phyloP scores from a whole-genome alignment of 208 protist genomes.

The Leishmania aethiopica region DNA sequence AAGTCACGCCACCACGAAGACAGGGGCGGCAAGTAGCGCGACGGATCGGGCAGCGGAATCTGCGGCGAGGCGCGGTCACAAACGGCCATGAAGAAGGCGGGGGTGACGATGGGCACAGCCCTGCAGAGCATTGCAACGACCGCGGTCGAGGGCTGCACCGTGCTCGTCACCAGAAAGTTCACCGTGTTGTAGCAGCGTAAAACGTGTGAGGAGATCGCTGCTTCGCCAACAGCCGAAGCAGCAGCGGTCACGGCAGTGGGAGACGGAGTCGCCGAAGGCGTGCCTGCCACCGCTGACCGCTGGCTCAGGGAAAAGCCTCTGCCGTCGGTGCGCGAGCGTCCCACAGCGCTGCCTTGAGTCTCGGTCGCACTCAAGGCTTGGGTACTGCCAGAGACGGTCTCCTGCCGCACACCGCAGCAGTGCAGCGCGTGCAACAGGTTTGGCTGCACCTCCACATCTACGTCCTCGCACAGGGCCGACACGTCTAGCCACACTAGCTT shows the following conservation, averaged over 20 bases:
- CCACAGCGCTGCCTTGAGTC: not conserved
- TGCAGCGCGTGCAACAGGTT: slow-evolving; percentile 52
- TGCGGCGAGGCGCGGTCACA: slow-evolving; percentile 42
- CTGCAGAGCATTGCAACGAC: slow-evolving; percentile 68
- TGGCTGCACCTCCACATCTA: slow-evolving; percentile 38
- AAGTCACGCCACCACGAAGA: slow-evolving; percentile 30
- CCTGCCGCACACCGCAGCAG: slow-evolving; percentile 53
- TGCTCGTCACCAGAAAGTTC: slow-evolving; percentile 35
- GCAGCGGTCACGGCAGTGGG: not conserved
- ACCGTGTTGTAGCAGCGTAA: slow-evolving; percentile 26
- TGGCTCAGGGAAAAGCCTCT: slow-evolving; percentile 15
- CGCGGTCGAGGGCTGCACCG: slow-evolving; percentile 49
- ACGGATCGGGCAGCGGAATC: slow-evolving; percentile 47
- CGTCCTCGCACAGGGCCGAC: slow-evolving; percentile 48
- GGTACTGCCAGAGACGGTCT: not conserved
- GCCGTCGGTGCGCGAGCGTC: slow-evolving; percentile 5
- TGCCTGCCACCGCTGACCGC: slow-evolving; percentile 25
- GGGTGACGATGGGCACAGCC: slow-evolving; percentile 57
- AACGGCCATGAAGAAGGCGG: slow-evolving; percentile 58
- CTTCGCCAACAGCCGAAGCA: too few relatives aligned
- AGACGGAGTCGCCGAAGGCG: slow-evolving; percentile 21
- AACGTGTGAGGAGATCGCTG: not conserved
- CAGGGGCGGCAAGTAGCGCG: slow-evolving; percentile 33
- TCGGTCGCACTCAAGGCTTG: not conserved
- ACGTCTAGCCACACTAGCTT: slow-evolving; percentile 56